Evolutionary conservation across 2,329 filamentous ascomycete species (phyloP).

Genomic region (Colletotrichum acutatum): DNA sequence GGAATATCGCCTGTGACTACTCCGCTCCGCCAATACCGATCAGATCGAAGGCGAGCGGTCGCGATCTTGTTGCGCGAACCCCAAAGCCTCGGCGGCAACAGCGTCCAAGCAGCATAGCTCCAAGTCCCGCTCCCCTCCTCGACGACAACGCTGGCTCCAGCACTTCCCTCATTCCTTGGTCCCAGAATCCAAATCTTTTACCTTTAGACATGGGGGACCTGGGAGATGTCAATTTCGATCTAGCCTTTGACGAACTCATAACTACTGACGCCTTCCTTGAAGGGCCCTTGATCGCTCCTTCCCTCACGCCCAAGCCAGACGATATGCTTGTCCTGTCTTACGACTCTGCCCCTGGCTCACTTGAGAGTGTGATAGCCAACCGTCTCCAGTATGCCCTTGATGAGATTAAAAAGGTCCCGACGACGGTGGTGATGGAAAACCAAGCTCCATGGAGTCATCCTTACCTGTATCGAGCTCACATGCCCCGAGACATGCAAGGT

Average conservation of each 20-base stretch:
- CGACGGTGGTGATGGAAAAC: slow-evolving; percentile 59
- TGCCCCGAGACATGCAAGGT: slow-evolving; percentile 65
- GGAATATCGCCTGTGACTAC: slow-evolving; percentile 60
- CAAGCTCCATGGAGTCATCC: slow-evolving; percentile 65
- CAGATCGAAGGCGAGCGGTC: neutral
- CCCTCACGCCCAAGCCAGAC: slow-evolving; percentile 36
- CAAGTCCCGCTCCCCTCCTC: neutral
- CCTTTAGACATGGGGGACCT: neutral
- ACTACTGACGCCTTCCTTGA: slow-evolving; percentile 19
- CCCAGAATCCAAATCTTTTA: neutral
- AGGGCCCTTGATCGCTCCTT: slow-evolving; percentile 28
- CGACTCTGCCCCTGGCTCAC: slow-evolving; percentile 33
- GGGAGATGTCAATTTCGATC: neutral
- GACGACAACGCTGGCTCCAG: neutral
- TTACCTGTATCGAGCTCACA: slow-evolving; percentile 59
- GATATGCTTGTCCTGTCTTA: slow-evolving; percentile 6
- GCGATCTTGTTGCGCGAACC: neutral
- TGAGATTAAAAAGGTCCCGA: slow-evolving; percentile 60
- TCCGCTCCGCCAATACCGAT: slow-evolving; percentile 35
- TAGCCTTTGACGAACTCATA: slow-evolving; percentile 13
- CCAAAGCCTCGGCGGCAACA: neutral
- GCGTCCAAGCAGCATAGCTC: neutral
- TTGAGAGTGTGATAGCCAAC: slow-evolving; percentile 41
- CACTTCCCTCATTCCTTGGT: slow-evolving; percentile 6
- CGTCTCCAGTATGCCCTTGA: slow-evolving; percentile 59